Evolutionary conservation across 1,284 basidiomycete genomes (phyloP), one percentile per base, ranked within the genome.

Genomic region (Naganishia sp.): DNA sequence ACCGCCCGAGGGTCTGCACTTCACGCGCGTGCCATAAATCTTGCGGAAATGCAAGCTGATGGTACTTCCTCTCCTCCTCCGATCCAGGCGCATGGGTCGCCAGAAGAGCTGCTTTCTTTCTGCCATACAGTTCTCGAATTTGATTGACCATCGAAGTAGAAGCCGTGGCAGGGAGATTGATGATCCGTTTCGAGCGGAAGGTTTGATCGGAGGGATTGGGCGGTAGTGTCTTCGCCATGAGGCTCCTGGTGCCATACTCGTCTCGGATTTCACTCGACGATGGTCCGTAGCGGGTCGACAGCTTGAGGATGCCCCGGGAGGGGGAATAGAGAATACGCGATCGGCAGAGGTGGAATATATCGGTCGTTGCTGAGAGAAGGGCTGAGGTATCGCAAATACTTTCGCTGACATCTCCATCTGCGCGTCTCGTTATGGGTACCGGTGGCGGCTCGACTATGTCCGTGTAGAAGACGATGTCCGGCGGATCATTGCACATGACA

Each of bases 391-490:
- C 58, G 23, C 58, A 25, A 15, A 21, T 31, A 11, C 5, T 15
- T 17, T 61, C 58, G 39, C 42, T 35, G 21, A 3, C 5, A 28
- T n/a, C 23, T 51, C 7, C 39, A 21, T 21, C 39, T 11, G 23
- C 32, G 6, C 17, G n/a, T 6, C 31, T 31, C 15, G 15, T 43
- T n/a, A 3, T 25, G n/a, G 13, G 7, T 10, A n/a, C 25, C 11
- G 35, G 15, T 17, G 58, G 35, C 18, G 23, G 15, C 25, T 41
- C 39, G 6, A 61, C 35, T n/a, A 61, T 61, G 31, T 50, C 23
- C 5, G 58, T 61, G 39, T 61, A 61, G 9, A 61, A 61, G 21
- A 61, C 47, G 39, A 61, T 41, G 21, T 61, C 58, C 18, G 58
- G 58, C 23, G 58, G 58, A 31, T 61, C 49, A 18, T 61, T 51